Evolutionary conservation across 306 rosid genomes (phyloP), one percentile per base, ranked within the genome.

Genomic region (Vigna nakashimae): DNA sequence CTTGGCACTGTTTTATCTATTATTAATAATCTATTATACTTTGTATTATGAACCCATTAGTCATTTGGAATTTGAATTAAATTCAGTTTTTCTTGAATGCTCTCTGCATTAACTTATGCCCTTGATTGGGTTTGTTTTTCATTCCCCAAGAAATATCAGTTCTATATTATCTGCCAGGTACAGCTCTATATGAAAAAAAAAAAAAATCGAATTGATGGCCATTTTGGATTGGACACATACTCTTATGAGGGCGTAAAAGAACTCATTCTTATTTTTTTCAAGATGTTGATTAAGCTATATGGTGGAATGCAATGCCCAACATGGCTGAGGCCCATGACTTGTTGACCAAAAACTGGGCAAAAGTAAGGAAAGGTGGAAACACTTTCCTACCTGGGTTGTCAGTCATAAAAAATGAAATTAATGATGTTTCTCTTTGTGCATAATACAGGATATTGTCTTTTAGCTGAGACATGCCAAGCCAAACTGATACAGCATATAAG

Each of bases 1-100:
- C 75, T 74, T 73, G 57, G 46, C 69, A 17, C 20, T 71, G 26
- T 49, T 82, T 85, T 69, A 78, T 42, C 52, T 77, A 38, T 80
- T 42, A 40, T 30, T 30, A 4, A 30, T 30, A 30, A 30, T 30
- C 34, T 30, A 30, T 53, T 75, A 72, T 70, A 46, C 42, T 73
- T 73, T 53, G 73, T 69, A 45, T 77, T 16, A 56, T 30, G 75
- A 74, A 65, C 67, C 57, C 4, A 0, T 66, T 36, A 68, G 75
- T 45, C n/a, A 14, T 30, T 20, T 73, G 57, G 73, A 43, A 45
- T 66, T 36, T 59, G 34, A 66, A 28, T 67, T 46, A 72, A 76
- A 57, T 72, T 53, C 43, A 3, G 10, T 42, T 60, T 81, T 50
- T 69, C 28, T 42, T 46, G 48, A 51, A 36, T 67, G 38, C 51